Percentiles rank a stretch among this genome's conserved stretches.
phyloP scores from a whole-genome alignment of 2,329 filamentous ascomycete genomes.

The Arthrobotrys iridis region DNA sequence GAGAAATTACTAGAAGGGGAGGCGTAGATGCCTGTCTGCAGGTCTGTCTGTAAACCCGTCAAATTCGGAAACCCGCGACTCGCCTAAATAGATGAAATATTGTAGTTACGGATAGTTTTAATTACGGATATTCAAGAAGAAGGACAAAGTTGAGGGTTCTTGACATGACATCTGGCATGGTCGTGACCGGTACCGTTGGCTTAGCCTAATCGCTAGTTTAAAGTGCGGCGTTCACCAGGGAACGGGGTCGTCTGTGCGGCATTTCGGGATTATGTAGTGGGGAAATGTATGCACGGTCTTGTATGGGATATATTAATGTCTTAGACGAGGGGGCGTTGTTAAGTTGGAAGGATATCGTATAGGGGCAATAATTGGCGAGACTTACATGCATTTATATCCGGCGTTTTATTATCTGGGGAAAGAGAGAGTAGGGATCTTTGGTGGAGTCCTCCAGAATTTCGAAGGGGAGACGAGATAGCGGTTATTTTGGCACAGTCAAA shows the following conservation, averaged over 20 bases:
- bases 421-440: not conserved
- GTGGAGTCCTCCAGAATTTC: conserved; percentile 1
- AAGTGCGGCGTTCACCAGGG: not conserved
- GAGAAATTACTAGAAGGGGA: conserved; percentile 39
- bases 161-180: not conserved
- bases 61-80: conserved; percentile 50
- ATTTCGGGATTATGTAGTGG: conserved; percentile 13
- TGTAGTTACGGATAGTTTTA: not conserved
- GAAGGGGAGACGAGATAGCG: conserved; percentile 14
- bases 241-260: not conserved
- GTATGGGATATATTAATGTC: conserved; percentile 16
- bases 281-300: conserved; percentile 13
- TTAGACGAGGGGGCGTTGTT: conserved; percentile 6
- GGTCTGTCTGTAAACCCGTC: not conserved
- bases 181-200: too few species aligned
- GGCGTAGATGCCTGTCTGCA: conserved; percentile 44
- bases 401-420: not conserved
- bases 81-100: conserved; percentile 16
- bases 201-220: conserved; percentile 14
- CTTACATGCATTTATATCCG: not conserved
- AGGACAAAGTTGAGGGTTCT: not conserved
- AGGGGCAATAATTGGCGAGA: conserved; percentile 3
- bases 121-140: too few species aligned
- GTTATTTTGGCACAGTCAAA: too few species aligned
- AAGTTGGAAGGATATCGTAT: not conserved